phyloP scores from a whole-genome alignment of 169 alveolate species.

The Plasmodium adleri region DNA sequence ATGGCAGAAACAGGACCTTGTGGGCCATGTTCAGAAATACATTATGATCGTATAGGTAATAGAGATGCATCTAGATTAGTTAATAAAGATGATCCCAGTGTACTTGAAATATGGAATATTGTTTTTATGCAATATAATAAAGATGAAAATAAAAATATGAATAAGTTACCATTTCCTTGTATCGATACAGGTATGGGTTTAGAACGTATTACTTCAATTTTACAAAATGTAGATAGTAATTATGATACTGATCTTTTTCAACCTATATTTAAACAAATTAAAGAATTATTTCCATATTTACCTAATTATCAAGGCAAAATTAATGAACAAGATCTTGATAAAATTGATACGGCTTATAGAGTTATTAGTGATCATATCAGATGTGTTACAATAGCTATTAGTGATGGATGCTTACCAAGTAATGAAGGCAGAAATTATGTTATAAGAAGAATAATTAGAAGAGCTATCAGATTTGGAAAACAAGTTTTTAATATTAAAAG shows the following conservation, averaged over 20 bases:
- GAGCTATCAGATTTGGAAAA: conserved; percentile 93
- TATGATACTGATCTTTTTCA: conserved; percentile 94
- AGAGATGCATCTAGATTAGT: conserved; percentile 93
- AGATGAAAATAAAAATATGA: conserved; percentile 88
- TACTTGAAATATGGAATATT: conserved; percentile 95
- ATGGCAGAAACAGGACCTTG: conserved; percentile 98
- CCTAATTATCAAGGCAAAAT: conserved; percentile 90
- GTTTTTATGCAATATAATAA: conserved; percentile 96
- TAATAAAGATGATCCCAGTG: conserved; percentile 95
- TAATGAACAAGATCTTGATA: conserved; percentile 86
- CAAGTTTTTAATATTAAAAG: conserved; percentile 82
- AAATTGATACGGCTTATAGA: conserved; percentile 94
- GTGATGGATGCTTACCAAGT: conserved; percentile 94
- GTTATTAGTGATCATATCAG: conserved; percentile 95
- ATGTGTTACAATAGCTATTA: conserved; percentile 92
- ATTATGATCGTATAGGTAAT: conserved; percentile 93
- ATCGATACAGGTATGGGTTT: conserved; percentile 97
- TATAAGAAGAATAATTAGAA: conserved; percentile 92
- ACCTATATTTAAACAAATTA: conserved; percentile 88
- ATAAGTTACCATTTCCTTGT: conserved; percentile 92
- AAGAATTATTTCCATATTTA: conserved; percentile 82
- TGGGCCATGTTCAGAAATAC: conserved; percentile 97
- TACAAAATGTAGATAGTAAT: conserved; percentile 90
- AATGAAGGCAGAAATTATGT: conserved; percentile 95
- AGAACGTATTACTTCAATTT: conserved; percentile 93